phyloP scores from a whole-genome alignment of 1,284 basidiomycete species.

The Fomitopsis pinicola region DNA sequence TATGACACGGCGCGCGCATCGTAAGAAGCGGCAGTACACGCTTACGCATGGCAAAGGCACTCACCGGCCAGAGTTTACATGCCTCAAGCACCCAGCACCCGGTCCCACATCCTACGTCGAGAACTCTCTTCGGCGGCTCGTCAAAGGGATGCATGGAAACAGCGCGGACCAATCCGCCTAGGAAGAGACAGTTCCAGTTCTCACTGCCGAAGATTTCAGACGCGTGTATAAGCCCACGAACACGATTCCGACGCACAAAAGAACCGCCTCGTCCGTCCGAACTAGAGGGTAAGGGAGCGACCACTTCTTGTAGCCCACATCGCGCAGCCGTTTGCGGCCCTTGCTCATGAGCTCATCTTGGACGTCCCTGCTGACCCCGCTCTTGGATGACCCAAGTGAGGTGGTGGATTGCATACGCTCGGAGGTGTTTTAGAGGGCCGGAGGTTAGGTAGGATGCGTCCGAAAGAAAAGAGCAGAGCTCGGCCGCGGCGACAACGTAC shows the following conservation, averaged over 20 bases:
- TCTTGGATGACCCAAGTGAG: conserved; percentile 3
- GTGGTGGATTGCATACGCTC: background rate
- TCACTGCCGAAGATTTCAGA: conserved; percentile 41
- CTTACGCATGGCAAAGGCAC: conserved; percentile 18
- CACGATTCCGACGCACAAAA: conserved; percentile 42
- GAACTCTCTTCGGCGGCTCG: conserved; percentile 45
- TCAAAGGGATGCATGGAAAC: conserved; percentile 53
- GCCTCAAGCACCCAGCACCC: conserved; percentile 73
- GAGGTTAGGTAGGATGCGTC: background rate
- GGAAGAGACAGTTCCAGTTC: conserved; percentile 64
- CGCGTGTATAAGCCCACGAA: background rate
- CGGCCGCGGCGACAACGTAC: background rate
- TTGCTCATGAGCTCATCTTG: conserved; percentile 37
- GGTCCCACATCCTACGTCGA: conserved; percentile 79
- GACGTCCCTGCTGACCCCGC: conserved; percentile 38
- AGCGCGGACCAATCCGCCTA: conserved; percentile 40
- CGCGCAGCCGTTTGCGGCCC: conserved; percentile 37
- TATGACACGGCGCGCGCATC: conserved; percentile 25
- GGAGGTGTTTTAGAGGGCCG: background rate
- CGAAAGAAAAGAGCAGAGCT: too few relatives aligned
- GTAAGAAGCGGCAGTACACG: conserved; percentile 17
- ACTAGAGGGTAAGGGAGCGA: conserved; percentile 50
- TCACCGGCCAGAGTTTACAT: conserved; percentile 58
- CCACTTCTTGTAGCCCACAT: conserved; percentile 27
- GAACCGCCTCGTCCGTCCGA: conserved; percentile 42